Conservation (phyloP, 1,139 yeast species). For the Casaregolazyma suthepensis region DNA sequence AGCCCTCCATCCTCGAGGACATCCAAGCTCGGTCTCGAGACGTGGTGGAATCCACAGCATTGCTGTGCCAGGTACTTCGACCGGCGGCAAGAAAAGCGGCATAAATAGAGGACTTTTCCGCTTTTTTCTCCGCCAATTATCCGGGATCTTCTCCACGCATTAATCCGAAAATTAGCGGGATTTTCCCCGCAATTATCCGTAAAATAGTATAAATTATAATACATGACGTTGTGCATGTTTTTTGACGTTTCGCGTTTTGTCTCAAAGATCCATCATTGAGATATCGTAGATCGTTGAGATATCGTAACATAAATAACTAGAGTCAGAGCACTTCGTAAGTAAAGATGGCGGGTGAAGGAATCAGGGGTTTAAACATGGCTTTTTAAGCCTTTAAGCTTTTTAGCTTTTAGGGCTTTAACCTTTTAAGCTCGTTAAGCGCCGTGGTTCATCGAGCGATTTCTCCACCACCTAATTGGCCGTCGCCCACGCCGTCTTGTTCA, state of each 20-base stretch:
- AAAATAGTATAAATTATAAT: not conserved
- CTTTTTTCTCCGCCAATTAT: no score
- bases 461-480: not conserved
- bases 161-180: no score
- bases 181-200: not conserved
- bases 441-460: no score
- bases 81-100: not conserved
- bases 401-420: no score
- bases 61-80: conserved; percentile 2
- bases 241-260: not conserved
- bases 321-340: not conserved
- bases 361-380: no score
- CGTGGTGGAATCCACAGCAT: not conserved
- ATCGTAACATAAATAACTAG: not conserved
- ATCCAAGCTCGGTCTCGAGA: conserved; percentile 1
- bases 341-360: not conserved
- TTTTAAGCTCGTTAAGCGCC: not conserved
- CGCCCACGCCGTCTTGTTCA: not conserved
- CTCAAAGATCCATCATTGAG: not conserved
- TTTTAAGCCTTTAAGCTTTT: no score
- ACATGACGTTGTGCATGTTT: not conserved
- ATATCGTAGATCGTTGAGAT: not conserved
- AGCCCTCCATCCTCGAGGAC: not conserved
- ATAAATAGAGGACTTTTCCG: no score
- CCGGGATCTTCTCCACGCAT: no score